phyloP scores from a whole-genome alignment of 495 filamentous ascomycete species.

The Penicillium angulare region DNA sequence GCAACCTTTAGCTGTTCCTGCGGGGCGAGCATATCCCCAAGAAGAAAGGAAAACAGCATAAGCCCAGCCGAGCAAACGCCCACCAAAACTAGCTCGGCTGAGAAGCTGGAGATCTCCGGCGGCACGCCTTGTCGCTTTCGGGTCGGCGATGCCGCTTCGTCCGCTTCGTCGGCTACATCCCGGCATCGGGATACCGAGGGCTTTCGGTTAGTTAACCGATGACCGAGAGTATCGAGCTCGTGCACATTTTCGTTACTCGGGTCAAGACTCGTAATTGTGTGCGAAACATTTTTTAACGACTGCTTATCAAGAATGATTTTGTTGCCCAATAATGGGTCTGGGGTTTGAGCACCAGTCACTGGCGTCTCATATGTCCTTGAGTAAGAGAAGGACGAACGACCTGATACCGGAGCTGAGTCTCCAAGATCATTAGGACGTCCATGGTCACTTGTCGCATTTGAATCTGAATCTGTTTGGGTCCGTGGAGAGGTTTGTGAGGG shows the following conservation, averaged over 20 bases:
- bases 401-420: constrained; percentile 16
- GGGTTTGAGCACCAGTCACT: constrained; percentile 24
- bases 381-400: constrained; percentile 22
- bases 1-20: constrained; percentile 35
- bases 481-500: constrained; percentile 10
- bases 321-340: constrained; percentile 21
- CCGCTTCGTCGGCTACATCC: constrained; percentile 15
- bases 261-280: constrained; percentile 10
- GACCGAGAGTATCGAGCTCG: constrained; percentile 11
- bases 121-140: constrained; percentile 23
- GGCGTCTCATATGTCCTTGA: constrained; percentile 19
- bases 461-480: constrained; percentile 1
- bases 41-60: constrained; percentile 42
- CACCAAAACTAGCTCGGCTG: constrained; percentile 38
- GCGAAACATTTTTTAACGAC: constrained; percentile 12
- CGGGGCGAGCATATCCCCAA: constrained; percentile 39
- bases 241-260: constrained; percentile 13
- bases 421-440: background rate
- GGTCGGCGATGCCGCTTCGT: constrained; percentile 18
- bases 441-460: background rate
- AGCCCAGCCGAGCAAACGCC: constrained; percentile 44
- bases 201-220: constrained; percentile 19
- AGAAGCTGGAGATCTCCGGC: constrained; percentile 19
- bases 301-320: constrained; percentile 12
- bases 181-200: constrained; percentile 17